Percentiles rank a stretch among this genome's conserved stretches.
Evolutionary conservation across 441 rosid genomes (phyloP).

Genomic region (Kokia cookei): DNA sequence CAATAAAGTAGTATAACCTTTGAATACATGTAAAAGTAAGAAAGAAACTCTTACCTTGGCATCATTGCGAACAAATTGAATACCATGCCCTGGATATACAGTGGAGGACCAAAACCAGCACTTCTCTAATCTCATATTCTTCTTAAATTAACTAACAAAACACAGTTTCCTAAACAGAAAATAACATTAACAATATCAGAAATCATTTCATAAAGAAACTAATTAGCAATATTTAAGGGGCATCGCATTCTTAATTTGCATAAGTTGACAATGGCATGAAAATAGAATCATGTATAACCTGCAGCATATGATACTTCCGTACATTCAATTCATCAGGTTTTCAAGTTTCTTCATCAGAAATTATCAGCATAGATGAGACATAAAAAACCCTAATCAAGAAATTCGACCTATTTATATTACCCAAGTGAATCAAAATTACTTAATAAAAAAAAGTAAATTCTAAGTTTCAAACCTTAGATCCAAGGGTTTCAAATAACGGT

Average conservation of each 20-base stretch:
- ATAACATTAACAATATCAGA: not conserved
- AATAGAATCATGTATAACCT: not conserved
- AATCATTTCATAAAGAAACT: not conserved
- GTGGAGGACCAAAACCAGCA: conserved; percentile 98
- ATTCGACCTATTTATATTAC: not conserved
- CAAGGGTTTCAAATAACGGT: not conserved
- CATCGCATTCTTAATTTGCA: not conserved
- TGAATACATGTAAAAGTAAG: not conserved
- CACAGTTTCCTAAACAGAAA: not conserved
- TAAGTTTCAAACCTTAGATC: not conserved
- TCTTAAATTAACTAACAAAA: not conserved
- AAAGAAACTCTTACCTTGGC: conserved; percentile 50
- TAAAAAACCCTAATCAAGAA: not conserved
- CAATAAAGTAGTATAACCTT: not conserved
- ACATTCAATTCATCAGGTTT: not conserved
- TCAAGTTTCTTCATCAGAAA: not conserved
- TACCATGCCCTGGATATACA: conserved; percentile 92
- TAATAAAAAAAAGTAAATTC: not conserved
- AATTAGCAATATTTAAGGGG: not conserved
- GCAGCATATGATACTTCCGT: not conserved
- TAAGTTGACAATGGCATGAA: not conserved
- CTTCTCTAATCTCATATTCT: conserved; percentile 72
- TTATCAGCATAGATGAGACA: not conserved
- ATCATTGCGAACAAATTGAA: conserved; percentile 92
- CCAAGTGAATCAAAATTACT: not conserved